These are phyloP conservation scores for Yarrowia osloensis DNA, from an alignment of 805 yeast species.

Conservation along the genomic window DNA sequence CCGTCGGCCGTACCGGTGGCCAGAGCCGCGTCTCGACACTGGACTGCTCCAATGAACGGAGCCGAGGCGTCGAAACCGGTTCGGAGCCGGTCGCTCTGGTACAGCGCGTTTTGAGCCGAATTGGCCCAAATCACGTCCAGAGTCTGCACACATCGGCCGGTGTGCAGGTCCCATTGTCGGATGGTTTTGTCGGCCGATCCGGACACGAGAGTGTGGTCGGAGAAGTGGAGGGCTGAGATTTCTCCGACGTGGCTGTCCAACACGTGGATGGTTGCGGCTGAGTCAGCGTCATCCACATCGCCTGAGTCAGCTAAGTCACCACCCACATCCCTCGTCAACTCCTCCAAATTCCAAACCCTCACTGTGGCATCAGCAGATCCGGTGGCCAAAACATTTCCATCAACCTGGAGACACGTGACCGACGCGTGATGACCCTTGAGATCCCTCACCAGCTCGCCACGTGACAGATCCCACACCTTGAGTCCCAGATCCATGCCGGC, in stretches of 20 bases:
- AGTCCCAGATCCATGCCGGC: constrained; percentile 78
- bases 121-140: constrained; percentile 65
- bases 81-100: background rate
- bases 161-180: constrained; percentile 70
- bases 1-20: constrained; percentile 83
- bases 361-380: constrained; percentile 68
- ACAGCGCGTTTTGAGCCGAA: constrained; percentile 42
- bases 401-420: constrained; percentile 62
- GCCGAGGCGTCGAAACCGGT: constrained; percentile 29
- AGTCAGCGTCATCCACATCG: no score
- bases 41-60: constrained; percentile 61
- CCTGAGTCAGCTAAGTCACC: no score
- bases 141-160: constrained; percentile 69
- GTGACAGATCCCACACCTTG: constrained; percentile 78
- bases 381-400: constrained; percentile 51
- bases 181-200: constrained; percentile 73
- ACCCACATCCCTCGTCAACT: no score
- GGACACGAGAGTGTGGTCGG: constrained; percentile 56
- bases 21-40: constrained; percentile 71
- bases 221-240: constrained; percentile 61
- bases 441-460: constrained; percentile 52
- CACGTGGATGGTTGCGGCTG: constrained; percentile 51
- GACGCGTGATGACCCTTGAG: constrained; percentile 64
- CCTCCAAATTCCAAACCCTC: constrained; percentile 56
- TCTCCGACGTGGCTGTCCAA: constrained; percentile 69